Base-by-base conservation (phyloP, 371 early-diverging fungal genomes). In the Umbelopsis sp. region DNA sequence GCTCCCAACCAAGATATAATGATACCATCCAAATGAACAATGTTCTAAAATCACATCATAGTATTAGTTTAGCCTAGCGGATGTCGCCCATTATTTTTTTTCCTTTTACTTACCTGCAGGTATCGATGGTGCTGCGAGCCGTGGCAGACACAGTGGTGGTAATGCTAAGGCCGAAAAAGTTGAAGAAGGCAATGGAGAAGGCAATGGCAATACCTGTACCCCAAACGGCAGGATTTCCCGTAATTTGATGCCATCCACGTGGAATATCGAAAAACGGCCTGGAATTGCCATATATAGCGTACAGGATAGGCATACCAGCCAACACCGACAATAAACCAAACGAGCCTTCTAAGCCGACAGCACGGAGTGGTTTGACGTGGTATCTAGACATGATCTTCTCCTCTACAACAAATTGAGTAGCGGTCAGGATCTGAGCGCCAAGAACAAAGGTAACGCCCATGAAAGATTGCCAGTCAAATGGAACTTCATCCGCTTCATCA, bases 21-120 rank as follows among this genome's bases (percentile, higher is more conserved):
- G 92, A 92, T 50, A 93, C 87, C 84, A 92, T 89, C 98, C 98
- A 98, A 70, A 97, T 96, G 74, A 97, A 96, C 46, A 97, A 77
- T 6, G 97, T 98, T 68, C 98, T 81, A 62, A 41, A 7, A 38
- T 38, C 29, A 29, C 29, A 41, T 12, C 2, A 12, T 1, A 1
- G 41, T 41, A 5, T 41, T 41, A 41, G 41, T 41, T 41, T 2
- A 41, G 29, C 29, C 0, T 4, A 29, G 1, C 4, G 22, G 29
- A 3, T 29, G 1, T 29, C 29, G 29, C 29, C 22, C 29, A 29
- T 29, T 29, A n/a, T 29, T 29, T 29, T 29, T 7, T 41, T 12
- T 41, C 41, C 10, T 57, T 44, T 65, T 18, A 65, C 32, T 74
- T 81, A 83, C 84, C 84, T 85, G 90, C 94, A 94, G 10, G 97